Evolutionary conservation across 768 basidiomycete genomes (phyloP).

Genomic region (Sporobolomyces pararoseus): DNA sequence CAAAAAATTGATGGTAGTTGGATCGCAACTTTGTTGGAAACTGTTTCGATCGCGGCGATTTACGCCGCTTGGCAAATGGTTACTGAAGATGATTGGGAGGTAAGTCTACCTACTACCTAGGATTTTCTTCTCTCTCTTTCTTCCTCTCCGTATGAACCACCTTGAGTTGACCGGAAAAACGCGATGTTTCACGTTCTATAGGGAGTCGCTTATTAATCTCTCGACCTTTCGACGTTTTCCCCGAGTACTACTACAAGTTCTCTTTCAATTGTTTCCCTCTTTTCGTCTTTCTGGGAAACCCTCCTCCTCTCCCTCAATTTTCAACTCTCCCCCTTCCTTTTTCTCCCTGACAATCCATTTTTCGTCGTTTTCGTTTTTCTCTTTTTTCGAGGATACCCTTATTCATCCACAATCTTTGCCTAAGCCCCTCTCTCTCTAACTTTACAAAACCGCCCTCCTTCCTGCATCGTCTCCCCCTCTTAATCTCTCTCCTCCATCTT

Average conservation of each 20-base stretch:
- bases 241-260: background rate
- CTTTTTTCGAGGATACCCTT: conserved; percentile 1
- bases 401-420: background rate
- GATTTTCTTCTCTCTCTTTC: background rate
- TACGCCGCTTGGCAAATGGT: conserved; percentile 82
- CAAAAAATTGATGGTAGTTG: conserved; percentile 79
- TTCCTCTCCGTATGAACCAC: too few species aligned
- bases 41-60: conserved; percentile 63
- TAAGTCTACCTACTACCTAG: conserved; percentile 1
- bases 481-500: background rate
- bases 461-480: too few species aligned
- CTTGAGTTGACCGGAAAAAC: too few species aligned
- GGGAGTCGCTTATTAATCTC: conserved; percentile 17
- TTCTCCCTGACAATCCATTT: too few species aligned
- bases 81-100: conserved; percentile 65
- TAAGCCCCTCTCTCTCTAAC: background rate
- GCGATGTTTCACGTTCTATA: too few species aligned
- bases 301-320: background rate
- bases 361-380: too few species aligned
- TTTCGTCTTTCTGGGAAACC: background rate
- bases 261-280: too few species aligned
- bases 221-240: background rate
- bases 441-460: too few species aligned
- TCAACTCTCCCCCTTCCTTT: too few species aligned
- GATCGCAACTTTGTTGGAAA: conserved; percentile 77